Evolutionary conservation across 1,139 yeast genomes (phyloP).

Genomic region (Entelexis paramagnoliae): DNA sequence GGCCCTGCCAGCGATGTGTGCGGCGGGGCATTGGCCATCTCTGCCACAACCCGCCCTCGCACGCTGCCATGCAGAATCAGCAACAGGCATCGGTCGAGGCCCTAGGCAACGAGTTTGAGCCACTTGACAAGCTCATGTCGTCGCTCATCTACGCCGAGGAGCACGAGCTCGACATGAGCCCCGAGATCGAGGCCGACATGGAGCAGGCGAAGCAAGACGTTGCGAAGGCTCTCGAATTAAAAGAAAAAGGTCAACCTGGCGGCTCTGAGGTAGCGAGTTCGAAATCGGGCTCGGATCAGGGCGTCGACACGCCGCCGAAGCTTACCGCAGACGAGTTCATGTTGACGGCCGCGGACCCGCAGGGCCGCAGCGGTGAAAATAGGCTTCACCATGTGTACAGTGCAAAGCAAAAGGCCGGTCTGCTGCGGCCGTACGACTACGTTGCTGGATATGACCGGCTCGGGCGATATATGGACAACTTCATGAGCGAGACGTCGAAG

Average conservation of each 20-base stretch:
- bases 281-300: neutral
- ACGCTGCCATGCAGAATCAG: conserved; percentile 4
- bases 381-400: conserved; percentile 2
- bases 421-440: conserved; percentile 1
- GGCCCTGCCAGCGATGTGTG: conserved; percentile 2
- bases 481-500: conserved; percentile 6
- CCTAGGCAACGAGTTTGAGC: conserved; percentile 2
- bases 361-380: conserved; percentile 7
- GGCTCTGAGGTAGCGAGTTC: neutral
- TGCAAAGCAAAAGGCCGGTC: conserved; percentile 2
- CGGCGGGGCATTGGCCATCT: conserved; percentile 4
- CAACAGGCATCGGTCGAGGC: conserved; percentile 2
- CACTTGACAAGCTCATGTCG: conserved; percentile 1
- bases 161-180: neutral
- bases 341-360: conserved; percentile 7
- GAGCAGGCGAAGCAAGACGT: neutral
- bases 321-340: conserved; percentile 2
- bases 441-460: conserved; percentile 4
- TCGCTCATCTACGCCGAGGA: conserved; percentile 4
- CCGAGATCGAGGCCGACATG: neutral
- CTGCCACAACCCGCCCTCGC: conserved; percentile 6
- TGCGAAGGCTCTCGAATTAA: neutral
- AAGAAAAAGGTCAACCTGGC: neutral
- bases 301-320: neutral
- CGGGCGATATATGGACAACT: conserved; percentile 5